These are phyloP conservation scores for Artomyces pyxidatus DNA, from an alignment of 768 basidiomycete genomes.

Conservation along the genomic window DNA sequence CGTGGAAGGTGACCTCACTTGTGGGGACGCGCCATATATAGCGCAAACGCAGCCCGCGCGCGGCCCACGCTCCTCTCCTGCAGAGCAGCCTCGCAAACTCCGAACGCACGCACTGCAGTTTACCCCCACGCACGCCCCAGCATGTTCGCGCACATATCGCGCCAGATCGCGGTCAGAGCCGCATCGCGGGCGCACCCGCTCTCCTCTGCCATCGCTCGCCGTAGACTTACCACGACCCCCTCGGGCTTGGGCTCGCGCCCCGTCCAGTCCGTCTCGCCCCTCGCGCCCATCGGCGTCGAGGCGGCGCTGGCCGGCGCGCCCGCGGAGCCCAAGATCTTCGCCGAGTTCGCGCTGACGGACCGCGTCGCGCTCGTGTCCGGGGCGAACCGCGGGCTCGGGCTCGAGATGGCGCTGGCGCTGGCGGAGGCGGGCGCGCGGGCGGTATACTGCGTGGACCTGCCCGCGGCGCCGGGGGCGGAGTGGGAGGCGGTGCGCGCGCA, in stretches of 20 bases:
- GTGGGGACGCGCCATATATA: no score
- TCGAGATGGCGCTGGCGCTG: slow-evolving; percentile 76
- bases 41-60: no score
- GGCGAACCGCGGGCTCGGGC: slow-evolving; percentile 50
- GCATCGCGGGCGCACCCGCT: neutral
- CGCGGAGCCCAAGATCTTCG: slow-evolving; percentile 45
- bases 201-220: neutral
- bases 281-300: slow-evolving; percentile 54
- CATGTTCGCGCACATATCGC: neutral
- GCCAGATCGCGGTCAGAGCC: neutral
- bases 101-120: no score
- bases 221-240: neutral
- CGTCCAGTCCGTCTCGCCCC: slow-evolving; percentile 33
- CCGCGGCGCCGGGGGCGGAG: slow-evolving; percentile 45
- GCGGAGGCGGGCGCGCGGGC: slow-evolving; percentile 65
- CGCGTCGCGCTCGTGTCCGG: slow-evolving; percentile 41
- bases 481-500: slow-evolving; percentile 48
- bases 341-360: slow-evolving; percentile 49
- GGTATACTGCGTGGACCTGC: slow-evolving; percentile 64
- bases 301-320: slow-evolving; percentile 41
- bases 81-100: no score
- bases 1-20: no score
- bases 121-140: no score
- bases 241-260: neutral
- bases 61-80: no score